A percentile compares a stretch with the other conserved stretches of the same genome.
Evolutionary conservation across 2,329 filamentous ascomycete species (phyloP).

Genomic region (Colletotrichum lini): DNA sequence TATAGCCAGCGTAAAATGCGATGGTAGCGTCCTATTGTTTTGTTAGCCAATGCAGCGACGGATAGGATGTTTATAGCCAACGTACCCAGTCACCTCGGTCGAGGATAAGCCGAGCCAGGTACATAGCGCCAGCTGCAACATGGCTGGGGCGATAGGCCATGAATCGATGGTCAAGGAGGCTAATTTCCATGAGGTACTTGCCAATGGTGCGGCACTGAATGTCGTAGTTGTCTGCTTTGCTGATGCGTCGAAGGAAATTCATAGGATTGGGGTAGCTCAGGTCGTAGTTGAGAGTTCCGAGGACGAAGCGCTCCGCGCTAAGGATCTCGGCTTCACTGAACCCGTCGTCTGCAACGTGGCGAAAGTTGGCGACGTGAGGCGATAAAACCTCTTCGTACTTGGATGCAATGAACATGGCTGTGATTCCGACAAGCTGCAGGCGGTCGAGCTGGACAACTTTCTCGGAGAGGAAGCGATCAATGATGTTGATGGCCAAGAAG

Average conservation of each 20-base stretch:
- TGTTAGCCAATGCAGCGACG: constrained; percentile 48
- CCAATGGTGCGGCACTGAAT: constrained; percentile 97
- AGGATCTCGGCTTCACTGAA: constrained; percentile 96
- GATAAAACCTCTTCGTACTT: constrained; percentile 99
- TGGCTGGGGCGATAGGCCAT: constrained; percentile 91
- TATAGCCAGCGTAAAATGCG: constrained; percentile 92
- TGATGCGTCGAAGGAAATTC: constrained; percentile 99
- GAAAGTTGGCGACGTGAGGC: constrained; percentile 96
- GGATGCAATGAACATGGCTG: constrained; percentile 99
- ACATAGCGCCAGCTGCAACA: constrained; percentile 94
- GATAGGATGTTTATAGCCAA: constrained; percentile 42
- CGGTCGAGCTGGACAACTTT: constrained; percentile 97
- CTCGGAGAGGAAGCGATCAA: constrained; percentile 95
- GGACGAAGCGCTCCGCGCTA: constrained; percentile 95
- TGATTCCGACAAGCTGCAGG: constrained; percentile 95
- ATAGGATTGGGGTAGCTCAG: constrained; percentile 99
- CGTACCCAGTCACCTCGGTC: constrained; percentile 92
- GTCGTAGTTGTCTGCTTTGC: constrained; percentile 99
- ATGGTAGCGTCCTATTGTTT: constrained; percentile 81
- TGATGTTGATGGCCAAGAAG: constrained; percentile 97
- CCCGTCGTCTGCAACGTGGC: constrained; percentile 95
- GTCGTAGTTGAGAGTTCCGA: constrained; percentile 93
- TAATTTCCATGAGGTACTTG: constrained; percentile 98
- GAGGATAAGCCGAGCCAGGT: constrained; percentile 89
- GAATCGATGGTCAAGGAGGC: constrained; percentile 94